Conservation (phyloP, 2,329 filamentous ascomycete species). For the Aspergillus pseudoviridinutans region DNA sequence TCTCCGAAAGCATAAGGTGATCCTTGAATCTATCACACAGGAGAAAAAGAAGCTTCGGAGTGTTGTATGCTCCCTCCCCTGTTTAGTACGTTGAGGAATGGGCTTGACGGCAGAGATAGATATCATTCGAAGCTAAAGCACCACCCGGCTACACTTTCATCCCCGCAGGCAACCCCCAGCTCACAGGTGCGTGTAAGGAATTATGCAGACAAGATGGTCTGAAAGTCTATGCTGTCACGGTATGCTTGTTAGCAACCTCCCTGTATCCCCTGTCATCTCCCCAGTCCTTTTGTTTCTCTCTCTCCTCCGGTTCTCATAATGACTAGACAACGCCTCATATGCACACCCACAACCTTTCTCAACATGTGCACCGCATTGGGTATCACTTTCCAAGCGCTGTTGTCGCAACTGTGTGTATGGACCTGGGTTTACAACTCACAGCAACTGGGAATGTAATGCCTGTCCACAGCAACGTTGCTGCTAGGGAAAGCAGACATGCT, state of each 20-base stretch:
- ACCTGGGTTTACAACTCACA: constrained; percentile 44
- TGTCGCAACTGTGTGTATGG: constrained; percentile 53
- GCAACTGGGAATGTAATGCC: constrained; percentile 46
- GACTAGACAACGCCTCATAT: constrained; percentile 48
- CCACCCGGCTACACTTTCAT: constrained; percentile 60
- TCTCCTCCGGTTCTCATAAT: constrained; percentile 12
- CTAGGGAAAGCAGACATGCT: constrained; percentile 20
- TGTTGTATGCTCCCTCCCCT: constrained; percentile 39
- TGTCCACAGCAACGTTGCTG: constrained; percentile 25
- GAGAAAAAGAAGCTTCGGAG: constrained; percentile 59
- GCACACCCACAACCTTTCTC: constrained; percentile 51
- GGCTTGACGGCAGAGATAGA: constrained; percentile 43
- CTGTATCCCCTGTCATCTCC: neutral
- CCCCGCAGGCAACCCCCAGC: constrained; percentile 55
- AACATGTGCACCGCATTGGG: constrained; percentile 59
- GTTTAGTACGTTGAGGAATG: constrained; percentile 2
- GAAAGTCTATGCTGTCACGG: constrained; percentile 57
- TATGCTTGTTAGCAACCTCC: constrained; percentile 36
- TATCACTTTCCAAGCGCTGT: constrained; percentile 61
- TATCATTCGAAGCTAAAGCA: constrained; percentile 52
- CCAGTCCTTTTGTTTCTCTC: constrained; percentile 5
- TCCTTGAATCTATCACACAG: constrained; percentile 55
- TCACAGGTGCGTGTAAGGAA: constrained; percentile 59
- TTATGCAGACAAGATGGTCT: constrained; percentile 52
- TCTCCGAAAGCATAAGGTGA: constrained; percentile 51